Evolutionary conservation across 108 stramenopile genomes (phyloP), one percentile per base, ranked within the genome.

Genomic region (Schizochytrium sp.): DNA sequence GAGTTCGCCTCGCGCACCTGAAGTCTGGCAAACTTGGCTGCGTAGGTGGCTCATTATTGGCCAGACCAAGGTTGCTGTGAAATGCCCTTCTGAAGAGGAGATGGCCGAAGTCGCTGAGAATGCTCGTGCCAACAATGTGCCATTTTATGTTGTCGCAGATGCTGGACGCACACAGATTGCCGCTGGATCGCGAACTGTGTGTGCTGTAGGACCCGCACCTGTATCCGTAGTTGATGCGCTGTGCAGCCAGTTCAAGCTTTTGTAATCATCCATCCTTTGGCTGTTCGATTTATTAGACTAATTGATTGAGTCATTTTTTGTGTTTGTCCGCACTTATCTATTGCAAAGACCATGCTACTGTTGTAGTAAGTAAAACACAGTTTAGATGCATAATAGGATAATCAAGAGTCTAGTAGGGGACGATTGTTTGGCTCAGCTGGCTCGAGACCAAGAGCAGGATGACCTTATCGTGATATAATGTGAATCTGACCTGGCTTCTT

Each of bases 91-190:
- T 0, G 94, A 96, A 89, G 95, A 94, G 91, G 91, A 96, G 93
- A 17, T 92, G 4, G 90, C 93, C 88, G 49, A 88, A 46, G 96
- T 97, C 90, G 92, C 91, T 10, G 93, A 91, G 87, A 92, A 88
- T 87, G 96, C 95, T 17, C 76, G 92, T 45, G 90, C 89, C 72
- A 88, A 87, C 56, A 96, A 94, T 8, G 94, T 97, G 88, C 96
- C 96, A 5, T 56, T 93, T 60, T 97, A 96, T 88, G 89, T 97
- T 13, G 96, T 97, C 3, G 95, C 95, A 89, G 97, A 97, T 93
- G 97, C 97, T 3, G 97, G 97, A 13, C 91, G 96, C 55, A 97
- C 97, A 46, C 97, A 97, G 92, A 97, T 97, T 92, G 96, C 96
- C 19, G 96, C 97, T 44, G 97, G 97, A 60, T 95, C 95, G 41